Evolutionary conservation across 371 early-diverging fungal species (phyloP).

Genomic region (Mucor irregularis): DNA sequence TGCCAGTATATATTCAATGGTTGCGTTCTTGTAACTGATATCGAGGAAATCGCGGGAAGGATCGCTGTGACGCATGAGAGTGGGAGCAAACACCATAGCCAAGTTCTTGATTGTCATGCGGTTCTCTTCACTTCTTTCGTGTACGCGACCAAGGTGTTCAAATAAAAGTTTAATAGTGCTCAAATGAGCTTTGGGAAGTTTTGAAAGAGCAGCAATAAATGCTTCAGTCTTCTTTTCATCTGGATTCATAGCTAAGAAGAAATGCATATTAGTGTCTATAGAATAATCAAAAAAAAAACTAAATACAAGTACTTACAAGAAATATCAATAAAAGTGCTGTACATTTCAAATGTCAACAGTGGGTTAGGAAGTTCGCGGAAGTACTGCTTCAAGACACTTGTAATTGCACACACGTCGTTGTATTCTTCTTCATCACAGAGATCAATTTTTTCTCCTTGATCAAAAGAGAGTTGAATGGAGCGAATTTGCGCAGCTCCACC

Average conservation of each 20-base stretch:
- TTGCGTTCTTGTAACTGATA: slow-evolving; percentile 76
- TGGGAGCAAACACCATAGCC: slow-evolving; percentile 93
- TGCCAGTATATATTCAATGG: slow-evolving; percentile 49
- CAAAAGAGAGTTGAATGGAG: slow-evolving; percentile 60
- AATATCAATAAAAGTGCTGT: slow-evolving; percentile 73
- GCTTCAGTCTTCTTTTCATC: slow-evolving; percentile 20
- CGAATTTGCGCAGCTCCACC: slow-evolving; percentile 87
- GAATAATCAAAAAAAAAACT: background rate
- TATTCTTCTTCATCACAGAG: slow-evolving; percentile 54
- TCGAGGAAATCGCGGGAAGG: slow-evolving; percentile 74
- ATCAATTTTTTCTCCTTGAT: slow-evolving; percentile 51
- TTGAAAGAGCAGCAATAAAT: slow-evolving; percentile 12
- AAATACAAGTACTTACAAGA: slow-evolving; percentile 38
- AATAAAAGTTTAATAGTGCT: slow-evolving; percentile 36
- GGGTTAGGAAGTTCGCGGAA: slow-evolving; percentile 93
- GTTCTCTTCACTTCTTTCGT: slow-evolving; percentile 57
- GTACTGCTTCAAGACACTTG: slow-evolving; percentile 94
- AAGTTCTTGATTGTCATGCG: slow-evolving; percentile 87
- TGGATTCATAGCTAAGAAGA: slow-evolving; percentile 10
- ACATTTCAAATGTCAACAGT: slow-evolving; percentile 79
- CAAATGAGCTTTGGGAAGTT: slow-evolving; percentile 42
- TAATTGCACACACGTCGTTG: slow-evolving; percentile 74
- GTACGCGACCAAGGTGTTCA: slow-evolving; percentile 50
- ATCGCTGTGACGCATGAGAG: slow-evolving; percentile 74
- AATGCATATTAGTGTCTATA: background rate